Base-by-base conservation (phyloP, 306 rosid species). In the Pterocarpus santalinus region DNA sequence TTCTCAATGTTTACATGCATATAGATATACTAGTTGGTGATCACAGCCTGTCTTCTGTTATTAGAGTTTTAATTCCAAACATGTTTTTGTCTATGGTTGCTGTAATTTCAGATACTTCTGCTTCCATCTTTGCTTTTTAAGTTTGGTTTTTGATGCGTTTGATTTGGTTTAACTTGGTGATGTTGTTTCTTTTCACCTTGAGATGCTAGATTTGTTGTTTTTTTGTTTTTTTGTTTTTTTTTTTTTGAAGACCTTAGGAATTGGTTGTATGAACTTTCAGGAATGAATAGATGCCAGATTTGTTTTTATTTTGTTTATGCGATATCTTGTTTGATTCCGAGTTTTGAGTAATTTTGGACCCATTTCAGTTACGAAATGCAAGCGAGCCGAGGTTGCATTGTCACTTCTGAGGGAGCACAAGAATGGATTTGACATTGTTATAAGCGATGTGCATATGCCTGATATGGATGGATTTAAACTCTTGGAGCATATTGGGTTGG, bases 381-480 rank as follows among this genome's bases (percentile, higher is more conserved):
- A 85, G 52, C 86, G 94, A 53, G 99, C 99, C 0, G 98, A 92
- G 85, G 81, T 67, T 35, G 99, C 99, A 41, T 76, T 96, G 80
- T 82, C 92, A 0, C 82, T 93, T 49, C 95, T 96, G 30, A 86
- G 99, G 76, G 94, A 82, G 89, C 88, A 89, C 74, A 96, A 88
- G 78, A 92, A 84, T 10, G 97, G 99, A 63, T 96, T 81, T 12
- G 99, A 96, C 77, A 81, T 96, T 32, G 99, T 96, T 70, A 80
- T 96, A 57, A 96, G 99, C 17, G 99, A 96, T 47, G 99, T 96
- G 4, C 99, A 96, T 85, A 96, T 96, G 99, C 99, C 99, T 0
- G 99, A 96, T 73, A 96, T 96, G 99, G 98, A 96, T 78, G 99
- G 99, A 65, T 96, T 96, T 70, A 93, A 96, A 52, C 99, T 96